phyloP scores from a whole-genome alignment of 352 stramenopile species.

The Globisporangium abappressorium region DNA sequence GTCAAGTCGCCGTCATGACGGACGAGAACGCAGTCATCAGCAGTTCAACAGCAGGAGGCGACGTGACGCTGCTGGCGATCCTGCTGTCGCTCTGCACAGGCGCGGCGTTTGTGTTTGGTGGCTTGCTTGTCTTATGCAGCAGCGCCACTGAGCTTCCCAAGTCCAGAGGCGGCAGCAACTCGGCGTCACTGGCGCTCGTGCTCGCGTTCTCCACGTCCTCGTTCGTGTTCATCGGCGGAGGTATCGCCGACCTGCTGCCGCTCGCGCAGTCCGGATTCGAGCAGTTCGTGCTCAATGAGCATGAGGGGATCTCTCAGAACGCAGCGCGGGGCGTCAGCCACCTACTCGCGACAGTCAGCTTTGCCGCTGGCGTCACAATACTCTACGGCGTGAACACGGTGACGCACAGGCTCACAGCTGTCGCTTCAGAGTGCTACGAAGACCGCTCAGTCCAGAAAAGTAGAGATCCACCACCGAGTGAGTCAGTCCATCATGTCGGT shows the following conservation, averaged over 20 bases:
- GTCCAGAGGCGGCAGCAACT: neutral
- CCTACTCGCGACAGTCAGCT: neutral
- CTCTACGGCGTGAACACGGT: neutral
- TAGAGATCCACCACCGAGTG: neutral
- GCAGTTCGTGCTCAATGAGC: neutral
- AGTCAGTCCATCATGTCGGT: neutral
- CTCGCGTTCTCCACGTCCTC: constrained; percentile 2
- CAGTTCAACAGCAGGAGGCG: neutral
- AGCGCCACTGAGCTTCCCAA: neutral
- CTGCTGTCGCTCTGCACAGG: neutral
- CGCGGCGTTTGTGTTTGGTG: neutral
- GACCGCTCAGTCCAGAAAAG: neutral
- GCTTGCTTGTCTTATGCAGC: neutral
- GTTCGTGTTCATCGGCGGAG: neutral
- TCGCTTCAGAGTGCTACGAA: neutral
- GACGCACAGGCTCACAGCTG: neutral
- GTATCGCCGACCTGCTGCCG: neutral
- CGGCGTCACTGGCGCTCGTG: neutral
- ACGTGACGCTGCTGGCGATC: neutral
- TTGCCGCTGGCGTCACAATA: neutral
- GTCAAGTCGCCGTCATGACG: neutral
- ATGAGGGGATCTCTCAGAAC: neutral
- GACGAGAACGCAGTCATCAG: neutral
- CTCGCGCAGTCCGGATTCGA: constrained; percentile 4
- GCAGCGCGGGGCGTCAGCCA: neutral